Base-by-base conservation (phyloP, 352 stramenopile genomes). In the Phytophthora pini region DNA sequence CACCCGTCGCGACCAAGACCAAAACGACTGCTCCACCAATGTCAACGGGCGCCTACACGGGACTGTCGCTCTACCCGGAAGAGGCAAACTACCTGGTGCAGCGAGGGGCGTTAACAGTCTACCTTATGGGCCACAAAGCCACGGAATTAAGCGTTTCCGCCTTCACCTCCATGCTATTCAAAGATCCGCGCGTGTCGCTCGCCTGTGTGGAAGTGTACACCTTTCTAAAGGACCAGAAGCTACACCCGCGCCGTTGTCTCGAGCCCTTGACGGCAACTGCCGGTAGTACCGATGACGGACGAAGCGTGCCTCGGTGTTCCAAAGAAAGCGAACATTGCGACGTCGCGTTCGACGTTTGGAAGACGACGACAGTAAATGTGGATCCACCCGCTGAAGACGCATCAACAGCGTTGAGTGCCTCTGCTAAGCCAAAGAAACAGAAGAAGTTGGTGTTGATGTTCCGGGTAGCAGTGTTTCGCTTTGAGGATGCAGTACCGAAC, bases 81-180 rank as follows among this genome's bases (percentile, higher is more conserved):
- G 87, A 94, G 58, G 74, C 80, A 12, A 74, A 77, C 46, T 94
- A 87, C 40, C 59, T 94, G n/a, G 41, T 87, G 17, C 77, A 88
- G 17, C 78, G 81, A 34, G 69, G 72, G 0, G 84, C 82, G 0
- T 44, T 93, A 4, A 56, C 67, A 2, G 55, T 94, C 34, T 82
- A 77, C 65, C 57, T 74, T 20, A 56, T 77, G 51, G 31, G 9
- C 3, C 26, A 55, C 36, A 54, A 71, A 3, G 8, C 39, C 12
- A 41, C 45, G 3, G 61, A 52, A 27, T 62, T 89, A 40, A 61
- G 47, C 2, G 26, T 69, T 1, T 53, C 53, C 13, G 65, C 65
- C 20, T 80, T 89, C 26, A 44, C 48, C 0, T 46, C 61, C n/a
- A 59, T 79, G 20, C 8, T 84, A 24, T 46, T 73, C n/a, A 47